These are phyloP conservation scores for Avena eriantha DNA, from an alignment of 176 grass and related monocot species.

Conservation along the genomic window DNA sequence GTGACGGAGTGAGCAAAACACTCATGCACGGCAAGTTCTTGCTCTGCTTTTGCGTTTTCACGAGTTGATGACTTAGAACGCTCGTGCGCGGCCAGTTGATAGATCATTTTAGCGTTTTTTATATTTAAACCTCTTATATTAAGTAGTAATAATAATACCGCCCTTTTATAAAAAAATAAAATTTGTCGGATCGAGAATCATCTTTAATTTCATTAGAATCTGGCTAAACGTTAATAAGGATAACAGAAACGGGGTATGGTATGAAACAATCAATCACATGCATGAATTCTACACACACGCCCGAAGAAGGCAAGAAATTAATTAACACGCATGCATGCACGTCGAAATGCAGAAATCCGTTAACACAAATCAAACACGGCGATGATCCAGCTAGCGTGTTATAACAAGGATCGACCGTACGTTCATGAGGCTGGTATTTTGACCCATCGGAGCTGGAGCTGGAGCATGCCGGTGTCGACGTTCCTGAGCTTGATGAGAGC, in stretches of 20 bases:
- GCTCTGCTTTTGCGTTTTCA: no score
- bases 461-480: slow-evolving; percentile 50
- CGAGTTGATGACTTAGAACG: no score
- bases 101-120: no score
- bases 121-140: no score
- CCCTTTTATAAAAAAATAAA: not conserved
- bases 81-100: no score
- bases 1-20: no score
- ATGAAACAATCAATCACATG: not conserved
- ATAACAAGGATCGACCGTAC: not conserved
- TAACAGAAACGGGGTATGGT: not conserved
- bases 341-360: not conserved
- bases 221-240: not conserved
- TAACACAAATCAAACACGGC: not conserved
- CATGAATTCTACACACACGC: not conserved
- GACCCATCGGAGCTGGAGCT: slow-evolving; percentile 68
- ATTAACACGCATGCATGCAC: not conserved
- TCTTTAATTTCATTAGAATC: no score
- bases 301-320: not conserved
- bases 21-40: no score
- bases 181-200: no score
- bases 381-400: not conserved
- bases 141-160: no score
- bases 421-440: slow-evolving; percentile 35
- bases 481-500: slow-evolving; percentile 59